Evolutionary conservation across 192 early-diverging fungal species (phyloP).

Genomic region (Diversispora epigaea): DNA sequence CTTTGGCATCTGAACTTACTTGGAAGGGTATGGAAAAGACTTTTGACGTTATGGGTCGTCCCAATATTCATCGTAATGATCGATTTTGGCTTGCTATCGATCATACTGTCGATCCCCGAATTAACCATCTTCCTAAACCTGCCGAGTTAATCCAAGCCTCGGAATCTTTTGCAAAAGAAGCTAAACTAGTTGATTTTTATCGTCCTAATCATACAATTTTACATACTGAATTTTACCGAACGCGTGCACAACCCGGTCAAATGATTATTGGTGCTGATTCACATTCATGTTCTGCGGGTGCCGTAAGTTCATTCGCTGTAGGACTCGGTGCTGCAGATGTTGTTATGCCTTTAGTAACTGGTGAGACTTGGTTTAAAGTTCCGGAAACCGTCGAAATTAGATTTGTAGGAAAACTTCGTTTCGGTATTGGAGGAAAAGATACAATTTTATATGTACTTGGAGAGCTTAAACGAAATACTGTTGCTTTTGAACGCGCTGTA

Average conservation of each 20-base stretch:
- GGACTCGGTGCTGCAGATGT: constrained; percentile 82
- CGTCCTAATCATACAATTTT: constrained; percentile 78
- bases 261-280: constrained; percentile 81
- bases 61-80: constrained; percentile 72
- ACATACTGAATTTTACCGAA: constrained; percentile 83
- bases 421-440: constrained; percentile 82
- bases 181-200: constrained; percentile 69
- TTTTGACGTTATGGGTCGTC: constrained; percentile 74
- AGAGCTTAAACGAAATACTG: constrained; percentile 81
- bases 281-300: constrained; percentile 79
- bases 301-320: constrained; percentile 75
- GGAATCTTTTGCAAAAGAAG: constrained; percentile 68
- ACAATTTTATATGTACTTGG: constrained; percentile 77
- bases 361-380: constrained; percentile 81
- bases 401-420: constrained; percentile 69
- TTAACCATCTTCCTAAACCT: constrained; percentile 70
- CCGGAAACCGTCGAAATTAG: constrained; percentile 78
- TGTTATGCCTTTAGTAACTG: constrained; percentile 79
- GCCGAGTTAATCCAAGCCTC: constrained; percentile 64
- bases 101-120: constrained; percentile 75
- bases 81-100: constrained; percentile 83
- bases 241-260: constrained; percentile 79
- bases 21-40: constrained; percentile 88
- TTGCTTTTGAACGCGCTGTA: constrained; percentile 76
- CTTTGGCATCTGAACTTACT: constrained; percentile 77